Evolutionary conservation across 2,329 filamentous ascomycete species (phyloP), one percentile per base, ranked within the genome.

Genomic region (Neonectria magnoliae): DNA sequence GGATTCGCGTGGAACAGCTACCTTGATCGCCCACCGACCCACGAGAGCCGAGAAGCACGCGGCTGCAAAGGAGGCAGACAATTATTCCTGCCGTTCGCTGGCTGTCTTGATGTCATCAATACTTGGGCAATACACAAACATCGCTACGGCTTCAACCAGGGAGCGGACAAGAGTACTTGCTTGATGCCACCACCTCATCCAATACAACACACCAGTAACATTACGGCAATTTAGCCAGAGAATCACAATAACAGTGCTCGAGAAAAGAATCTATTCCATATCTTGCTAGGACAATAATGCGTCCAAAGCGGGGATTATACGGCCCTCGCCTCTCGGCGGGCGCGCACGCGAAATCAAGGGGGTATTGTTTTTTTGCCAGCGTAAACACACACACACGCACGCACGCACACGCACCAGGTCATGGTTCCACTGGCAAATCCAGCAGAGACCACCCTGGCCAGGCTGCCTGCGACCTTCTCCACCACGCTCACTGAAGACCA

Each of bases 291-390:
- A 51, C 57, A 58, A 54, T 50, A 52, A 53, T 58, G 55, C 51
- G 51, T 56, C 61, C 44, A 48, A 44, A 52, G 56, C 16, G 33
- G 61, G 36, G 25, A 47, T 42, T 14, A 48, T 55, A 20, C 29
- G n/a, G 48, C 48, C 48, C 36, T 29, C 41, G 14, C 33, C 55
- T 48, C 60, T 58, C 42, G 51, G 42, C 50, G 27, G 60, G 50
- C 48, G 44, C 60, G 55, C 44, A 56, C 56, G 61, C 61, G 61
- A 64, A 64, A 64, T 64, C 61, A 55, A 59, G 61, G 51, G 60
- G 61, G 61, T 59, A 59, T 59, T 64, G 54, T 47, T 64, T 54
- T 54, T 38, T 58, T 54, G 51, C 51, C 51, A 59, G 36, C 42
- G 54, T 58, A 56, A 55, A 63, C 55, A 52, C 57, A 59, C 57